Conservation (phyloP, 2,329 filamentous ascomycete genomes). For the Phialemonium atrogriseum region DNA sequence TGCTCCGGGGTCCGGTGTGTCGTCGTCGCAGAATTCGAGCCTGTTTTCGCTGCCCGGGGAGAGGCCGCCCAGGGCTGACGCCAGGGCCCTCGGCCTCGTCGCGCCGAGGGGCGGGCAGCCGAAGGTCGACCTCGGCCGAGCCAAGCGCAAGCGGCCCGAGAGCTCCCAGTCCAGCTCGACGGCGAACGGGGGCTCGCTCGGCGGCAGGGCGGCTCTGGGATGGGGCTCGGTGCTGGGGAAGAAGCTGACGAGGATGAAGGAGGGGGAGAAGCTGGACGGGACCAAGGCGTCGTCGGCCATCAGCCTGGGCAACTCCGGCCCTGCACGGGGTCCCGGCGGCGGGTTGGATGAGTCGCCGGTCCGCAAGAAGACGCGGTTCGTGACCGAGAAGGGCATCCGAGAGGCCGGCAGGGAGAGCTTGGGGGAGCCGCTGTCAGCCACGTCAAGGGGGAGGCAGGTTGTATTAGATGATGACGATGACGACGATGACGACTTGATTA, state of each 20-base stretch:
- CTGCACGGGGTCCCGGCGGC: slow-evolving; percentile 14
- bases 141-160: slow-evolving; percentile 53
- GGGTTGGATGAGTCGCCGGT: slow-evolving; percentile 40
- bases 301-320: slow-evolving; percentile 7
- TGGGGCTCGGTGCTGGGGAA: slow-evolving; percentile 49
- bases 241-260: slow-evolving; percentile 54
- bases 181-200: slow-evolving; percentile 10
- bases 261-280: slow-evolving; percentile 41
- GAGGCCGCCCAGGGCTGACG: slow-evolving; percentile 24
- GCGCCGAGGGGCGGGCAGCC: slow-evolving; percentile 27
- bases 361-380: slow-evolving; percentile 70
- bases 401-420: slow-evolving; percentile 70
- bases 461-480: slow-evolving; percentile 28
- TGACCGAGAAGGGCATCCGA: slow-evolving; percentile 68
- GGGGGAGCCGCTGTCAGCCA: slow-evolving; percentile 32
- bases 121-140: slow-evolving; percentile 47
- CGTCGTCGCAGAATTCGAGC: not conserved
- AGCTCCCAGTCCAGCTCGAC: slow-evolving; percentile 32
- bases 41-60: slow-evolving; percentile 6
- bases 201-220: slow-evolving; percentile 30
- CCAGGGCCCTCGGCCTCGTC: slow-evolving; percentile 34
- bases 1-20: not conserved
- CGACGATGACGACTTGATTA: slow-evolving; percentile 41
- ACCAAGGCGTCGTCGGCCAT: slow-evolving; percentile 1
- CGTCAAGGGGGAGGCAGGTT: slow-evolving; percentile 18